Percentiles rank a stretch among this genome's conserved stretches.
Conservation (phyloP, 2,329 filamentous ascomycete genomes). For the Paraphoma chrysanthemicola region DNA sequence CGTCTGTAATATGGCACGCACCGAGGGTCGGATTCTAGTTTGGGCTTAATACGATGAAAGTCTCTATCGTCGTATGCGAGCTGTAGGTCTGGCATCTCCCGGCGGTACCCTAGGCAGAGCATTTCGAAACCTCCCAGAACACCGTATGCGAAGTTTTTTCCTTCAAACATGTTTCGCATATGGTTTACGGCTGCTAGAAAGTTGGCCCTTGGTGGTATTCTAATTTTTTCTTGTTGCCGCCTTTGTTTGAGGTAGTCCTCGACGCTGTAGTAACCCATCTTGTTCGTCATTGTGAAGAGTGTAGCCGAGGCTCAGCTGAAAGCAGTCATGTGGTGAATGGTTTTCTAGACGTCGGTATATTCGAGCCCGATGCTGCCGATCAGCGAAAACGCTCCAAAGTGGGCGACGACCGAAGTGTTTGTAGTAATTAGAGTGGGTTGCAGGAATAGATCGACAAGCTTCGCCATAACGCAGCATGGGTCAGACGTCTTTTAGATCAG, state of each 20-base stretch:
- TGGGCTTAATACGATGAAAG: conserved; percentile 33
- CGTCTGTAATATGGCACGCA: conserved; percentile 8
- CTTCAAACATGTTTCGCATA: conserved; percentile 36
- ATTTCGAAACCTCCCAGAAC: conserved; percentile 40
- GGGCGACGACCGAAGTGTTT: too few relatives aligned
- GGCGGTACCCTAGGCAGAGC: conserved; percentile 39
- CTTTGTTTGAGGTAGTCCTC: conserved; percentile 33
- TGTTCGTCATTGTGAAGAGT: conserved; percentile 22
- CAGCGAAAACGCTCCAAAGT: too few relatives aligned
- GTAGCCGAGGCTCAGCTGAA: not conserved
- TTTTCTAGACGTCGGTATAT: too few relatives aligned
- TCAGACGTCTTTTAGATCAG: conserved; percentile 7
- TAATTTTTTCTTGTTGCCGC: conserved; percentile 21
- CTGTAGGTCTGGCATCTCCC: conserved; percentile 40
- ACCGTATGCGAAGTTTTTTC: conserved; percentile 41
- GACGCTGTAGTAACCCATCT: conserved; percentile 30
- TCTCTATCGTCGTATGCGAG: conserved; percentile 44
- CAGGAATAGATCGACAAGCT: conserved; percentile 4
- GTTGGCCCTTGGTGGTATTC: conserved; percentile 31
- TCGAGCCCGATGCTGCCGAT: too few relatives aligned
- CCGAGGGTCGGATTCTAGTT: conserved; percentile 37
- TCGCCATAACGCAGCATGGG: conserved; percentile 6
- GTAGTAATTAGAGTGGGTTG: too few relatives aligned
- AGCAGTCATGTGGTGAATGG: too few relatives aligned
- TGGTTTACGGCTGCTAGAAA: conserved; percentile 37